Evolutionary conservation across 495 filamentous ascomycete species (phyloP).

Genomic region (Opeltia flavorubescens): DNA sequence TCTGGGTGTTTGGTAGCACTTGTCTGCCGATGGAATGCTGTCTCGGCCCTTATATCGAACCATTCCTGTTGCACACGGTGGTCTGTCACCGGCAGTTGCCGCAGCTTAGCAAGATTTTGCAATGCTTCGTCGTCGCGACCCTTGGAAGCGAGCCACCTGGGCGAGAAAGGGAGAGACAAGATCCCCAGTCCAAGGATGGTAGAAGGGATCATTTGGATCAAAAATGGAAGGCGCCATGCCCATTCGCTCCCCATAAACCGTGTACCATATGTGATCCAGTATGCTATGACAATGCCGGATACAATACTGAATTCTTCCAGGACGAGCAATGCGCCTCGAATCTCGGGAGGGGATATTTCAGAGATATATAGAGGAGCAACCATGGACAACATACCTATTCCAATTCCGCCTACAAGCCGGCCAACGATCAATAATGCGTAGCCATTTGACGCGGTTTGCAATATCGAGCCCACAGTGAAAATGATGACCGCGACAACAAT

Average conservation of each 20-base stretch:
- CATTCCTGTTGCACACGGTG: constrained; percentile 33
- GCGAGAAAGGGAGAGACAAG: constrained; percentile 36
- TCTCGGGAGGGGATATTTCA: constrained; percentile 42
- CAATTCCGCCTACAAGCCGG: constrained; percentile 45
- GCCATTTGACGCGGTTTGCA: constrained; percentile 40
- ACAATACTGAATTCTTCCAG: constrained; percentile 43
- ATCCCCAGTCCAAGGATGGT: constrained; percentile 32
- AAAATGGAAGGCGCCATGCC: constrained; percentile 36
- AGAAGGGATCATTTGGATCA: constrained; percentile 35
- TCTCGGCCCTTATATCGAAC: constrained; percentile 36
- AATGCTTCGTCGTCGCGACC: constrained; percentile 35
- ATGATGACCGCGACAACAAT: constrained; percentile 41
- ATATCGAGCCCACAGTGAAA: constrained; percentile 38
- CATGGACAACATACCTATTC: constrained; percentile 44
- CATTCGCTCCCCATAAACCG: constrained; percentile 36
- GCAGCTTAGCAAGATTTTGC: constrained; percentile 29
- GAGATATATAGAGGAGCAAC: constrained; percentile 41
- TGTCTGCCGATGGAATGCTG: constrained; percentile 33
- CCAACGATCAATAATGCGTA: constrained; percentile 46
- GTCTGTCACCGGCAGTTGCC: constrained; percentile 27
- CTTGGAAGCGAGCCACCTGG: constrained; percentile 37
- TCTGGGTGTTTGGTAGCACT: constrained; percentile 31
- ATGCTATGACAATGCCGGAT: constrained; percentile 41
- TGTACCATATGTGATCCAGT: constrained; percentile 44
- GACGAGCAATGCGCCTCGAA: constrained; percentile 36